Percentiles rank a stretch among this genome's conserved stretches.
Evolutionary conservation across 306 rosid genomes (phyloP).

Genomic region (Ammopiptanthus mongolicus): DNA sequence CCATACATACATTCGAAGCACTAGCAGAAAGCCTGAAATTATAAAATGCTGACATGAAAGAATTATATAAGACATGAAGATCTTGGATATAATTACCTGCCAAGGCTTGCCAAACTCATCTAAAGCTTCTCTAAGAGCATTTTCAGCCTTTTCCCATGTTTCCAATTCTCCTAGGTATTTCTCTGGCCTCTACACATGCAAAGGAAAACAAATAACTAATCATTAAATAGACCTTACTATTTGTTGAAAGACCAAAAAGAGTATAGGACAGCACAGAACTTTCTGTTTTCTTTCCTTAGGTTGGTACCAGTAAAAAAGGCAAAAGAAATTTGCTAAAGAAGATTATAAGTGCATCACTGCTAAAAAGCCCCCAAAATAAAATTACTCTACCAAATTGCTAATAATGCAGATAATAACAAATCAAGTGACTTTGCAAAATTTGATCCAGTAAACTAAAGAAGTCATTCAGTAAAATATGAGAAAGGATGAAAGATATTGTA

Average conservation of each 20-base stretch:
- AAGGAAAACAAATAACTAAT: background rate
- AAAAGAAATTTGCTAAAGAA: background rate
- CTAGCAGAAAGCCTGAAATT: background rate
- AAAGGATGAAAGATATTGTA: background rate
- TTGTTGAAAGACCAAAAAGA: background rate
- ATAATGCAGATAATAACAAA: background rate
- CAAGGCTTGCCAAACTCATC: conserved; percentile 84
- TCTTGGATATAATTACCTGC: conserved; percentile 61
- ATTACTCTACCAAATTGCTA: background rate
- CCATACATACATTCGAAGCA: background rate
- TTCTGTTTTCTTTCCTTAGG: background rate
- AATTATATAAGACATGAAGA: background rate
- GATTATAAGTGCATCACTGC: background rate
- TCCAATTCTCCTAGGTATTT: conserved; percentile 66
- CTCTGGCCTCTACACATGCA: conserved; percentile 69
- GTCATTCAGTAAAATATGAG: background rate
- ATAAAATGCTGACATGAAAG: background rate
- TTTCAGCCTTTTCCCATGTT: conserved; percentile 95
- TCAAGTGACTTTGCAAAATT: background rate
- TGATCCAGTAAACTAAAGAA: background rate
- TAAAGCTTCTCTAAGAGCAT: conserved; percentile 75
- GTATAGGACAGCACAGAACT: background rate
- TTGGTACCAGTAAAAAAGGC: background rate
- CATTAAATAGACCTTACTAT: background rate
- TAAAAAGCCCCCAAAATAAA: background rate